Base-by-base conservation (phyloP, 305 asterid species). In the Lippia alba region DNA sequence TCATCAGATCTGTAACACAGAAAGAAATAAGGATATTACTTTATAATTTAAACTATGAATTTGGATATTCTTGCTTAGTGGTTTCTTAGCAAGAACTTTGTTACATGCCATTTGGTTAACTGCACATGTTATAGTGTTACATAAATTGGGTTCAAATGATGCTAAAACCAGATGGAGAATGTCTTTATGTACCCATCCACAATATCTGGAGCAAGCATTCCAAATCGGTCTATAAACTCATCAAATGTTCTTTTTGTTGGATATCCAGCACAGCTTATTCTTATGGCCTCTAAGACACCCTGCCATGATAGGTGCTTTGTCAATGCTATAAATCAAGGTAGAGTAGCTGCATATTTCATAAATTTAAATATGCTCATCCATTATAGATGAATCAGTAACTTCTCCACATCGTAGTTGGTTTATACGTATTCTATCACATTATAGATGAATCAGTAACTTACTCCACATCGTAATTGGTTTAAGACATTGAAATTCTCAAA, bases 261-360 rank as follows among this genome's bases (percentile, higher is more conserved):
- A 79, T 94, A 94, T 64, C 99, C 99, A 45, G 98, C 98, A 69
- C 99, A 92, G 54, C 98, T 94, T 70, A 94, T 94, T 80, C 99
- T 89, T 80, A 94, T 94, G 67, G 99, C 99, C 77, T 94, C 99
- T 72, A 94, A 56, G 39, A 94, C 98, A 81, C 99, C 99, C 99
- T 94, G 85, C 66, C 69, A 82, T 59, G 75, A 63, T 76, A 59
- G 66, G 66, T 61, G 69, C 57, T 73, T 73, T 60, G 67, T 77
- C 11, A 79, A 59, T 72, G 39, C 80, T 61, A 70, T 54, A 64
- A 56, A 34, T 33, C 12, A 57, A 40, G 46, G 64, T 59, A 60
- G 36, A 56, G 16, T 69, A 65, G 17, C 62, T 64, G 50, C 55
- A 33, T 30, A 40, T 40, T 58, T 65, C 44, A 34, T 69, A 63